Conservation (phyloP, 192 early-diverging fungal genomes). For the Coemansia sp. region DNA sequence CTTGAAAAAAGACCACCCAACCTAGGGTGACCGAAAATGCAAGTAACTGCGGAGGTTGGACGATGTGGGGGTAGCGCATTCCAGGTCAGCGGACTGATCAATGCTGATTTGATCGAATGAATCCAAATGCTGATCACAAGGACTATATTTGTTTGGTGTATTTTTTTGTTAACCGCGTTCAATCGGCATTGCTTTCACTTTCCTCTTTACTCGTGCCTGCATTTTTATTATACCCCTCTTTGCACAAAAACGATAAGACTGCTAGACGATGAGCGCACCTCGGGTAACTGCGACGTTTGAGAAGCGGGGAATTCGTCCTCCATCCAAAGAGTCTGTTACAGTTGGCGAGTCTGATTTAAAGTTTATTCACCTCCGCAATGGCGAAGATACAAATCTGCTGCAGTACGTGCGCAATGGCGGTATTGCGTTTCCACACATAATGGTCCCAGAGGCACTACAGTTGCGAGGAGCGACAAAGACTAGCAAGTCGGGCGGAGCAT, state of each 20-base stretch:
- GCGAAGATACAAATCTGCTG: conserved; percentile 37
- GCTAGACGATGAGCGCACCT: conserved; percentile 24
- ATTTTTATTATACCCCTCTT: conserved; percentile 6
- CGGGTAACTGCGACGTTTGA: conserved; percentile 33
- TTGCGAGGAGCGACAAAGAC: conserved; percentile 17
- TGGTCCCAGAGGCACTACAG: conserved; percentile 50
- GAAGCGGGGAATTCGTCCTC: conserved; percentile 45
- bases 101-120: background rate
- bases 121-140: background rate
- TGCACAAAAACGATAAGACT: background rate
- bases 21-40: conserved; percentile 12
- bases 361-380: conserved; percentile 40
- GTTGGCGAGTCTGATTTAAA: conserved; percentile 53
- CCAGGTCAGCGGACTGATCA: background rate
- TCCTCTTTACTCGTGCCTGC: background rate
- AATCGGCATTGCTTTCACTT: background rate
- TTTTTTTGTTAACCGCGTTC: background rate
- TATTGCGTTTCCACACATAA: conserved; percentile 56
- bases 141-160: background rate
- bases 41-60: conserved; percentile 2
- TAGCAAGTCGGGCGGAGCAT: background rate
- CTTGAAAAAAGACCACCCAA: background rate
- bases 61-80: background rate
- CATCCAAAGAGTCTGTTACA: conserved; percentile 38
- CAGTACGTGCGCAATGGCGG: conserved; percentile 51